These are phyloP conservation scores for Saturnispora hagleri DNA, from an alignment of 805 yeast species.

Conservation along the genomic window DNA sequence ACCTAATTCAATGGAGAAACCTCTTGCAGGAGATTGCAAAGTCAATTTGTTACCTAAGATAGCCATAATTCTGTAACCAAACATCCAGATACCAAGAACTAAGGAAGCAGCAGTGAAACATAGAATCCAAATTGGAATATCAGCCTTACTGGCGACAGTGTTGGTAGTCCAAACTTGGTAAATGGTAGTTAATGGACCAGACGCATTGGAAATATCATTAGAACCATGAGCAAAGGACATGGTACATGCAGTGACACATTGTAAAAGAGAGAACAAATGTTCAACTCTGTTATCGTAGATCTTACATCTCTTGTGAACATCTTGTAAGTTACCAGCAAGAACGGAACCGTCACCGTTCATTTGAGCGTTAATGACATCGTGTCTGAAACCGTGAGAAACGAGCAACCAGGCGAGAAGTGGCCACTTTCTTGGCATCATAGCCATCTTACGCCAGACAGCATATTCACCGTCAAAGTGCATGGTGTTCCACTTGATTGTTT, in stretches of 20 bases:
- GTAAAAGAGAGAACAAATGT: slow-evolving; percentile 56
- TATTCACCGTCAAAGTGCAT: slow-evolving; percentile 13
- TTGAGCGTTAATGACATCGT: slow-evolving; percentile 51
- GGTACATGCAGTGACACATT: slow-evolving; percentile 65
- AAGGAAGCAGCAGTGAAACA: slow-evolving; percentile 59
- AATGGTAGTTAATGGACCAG: slow-evolving; percentile 64
- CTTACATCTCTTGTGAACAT: slow-evolving; percentile 49
- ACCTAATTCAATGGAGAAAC: slow-evolving; percentile 67
- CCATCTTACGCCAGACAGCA: slow-evolving; percentile 30
- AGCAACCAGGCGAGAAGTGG: slow-evolving; percentile 40
- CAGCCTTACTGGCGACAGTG: slow-evolving; percentile 36
- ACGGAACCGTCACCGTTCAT: slow-evolving; percentile 25
- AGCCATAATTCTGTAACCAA: slow-evolving; percentile 58
- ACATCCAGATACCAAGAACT: slow-evolving; percentile 62
- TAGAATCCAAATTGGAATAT: slow-evolving; percentile 65
- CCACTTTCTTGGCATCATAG: slow-evolving; percentile 45
- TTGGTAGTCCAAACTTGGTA: slow-evolving; percentile 53
- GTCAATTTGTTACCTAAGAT: slow-evolving; percentile 68
- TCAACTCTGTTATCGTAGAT: slow-evolving; percentile 65
- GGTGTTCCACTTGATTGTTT: slow-evolving; percentile 9
- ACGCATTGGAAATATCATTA: slow-evolving; percentile 69
- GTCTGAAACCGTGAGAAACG: slow-evolving; percentile 50
- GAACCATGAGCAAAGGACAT: slow-evolving; percentile 82
- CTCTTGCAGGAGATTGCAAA: slow-evolving; percentile 70
- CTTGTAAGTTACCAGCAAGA: slow-evolving; percentile 38